phyloP scores from a whole-genome alignment of 2,329 filamentous ascomycete species.

The Sporothrix luriei region DNA sequence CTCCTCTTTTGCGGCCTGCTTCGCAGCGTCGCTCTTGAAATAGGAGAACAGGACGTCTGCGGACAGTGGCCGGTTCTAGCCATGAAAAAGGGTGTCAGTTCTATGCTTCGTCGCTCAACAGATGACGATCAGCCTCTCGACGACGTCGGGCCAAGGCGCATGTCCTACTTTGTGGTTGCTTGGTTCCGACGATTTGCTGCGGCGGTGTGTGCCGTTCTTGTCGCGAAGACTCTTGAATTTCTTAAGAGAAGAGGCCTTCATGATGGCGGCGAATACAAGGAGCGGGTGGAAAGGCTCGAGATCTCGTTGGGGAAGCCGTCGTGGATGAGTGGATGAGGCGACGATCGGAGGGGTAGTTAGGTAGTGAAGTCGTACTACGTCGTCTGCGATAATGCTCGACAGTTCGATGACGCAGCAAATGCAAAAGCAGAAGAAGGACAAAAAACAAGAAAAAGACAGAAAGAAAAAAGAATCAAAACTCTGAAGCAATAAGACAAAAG shows the following conservation, averaged over 20 bases:
- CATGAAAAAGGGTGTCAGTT: background rate
- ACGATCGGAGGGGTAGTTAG: background rate
- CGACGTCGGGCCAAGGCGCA: background rate
- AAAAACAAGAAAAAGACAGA: background rate
- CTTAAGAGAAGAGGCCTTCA: constrained; percentile 59
- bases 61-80: constrained; percentile 56
- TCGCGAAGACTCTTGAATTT: constrained; percentile 73
- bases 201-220: constrained; percentile 58
- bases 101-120: background rate
- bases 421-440: too few relatives aligned
- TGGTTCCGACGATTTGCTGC: constrained; percentile 59
- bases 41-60: constrained; percentile 63
- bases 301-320: background rate
- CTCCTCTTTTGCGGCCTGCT: constrained; percentile 59
- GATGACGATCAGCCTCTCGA: constrained; percentile 5
- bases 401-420: background rate
- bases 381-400: background rate
- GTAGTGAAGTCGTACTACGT: background rate
- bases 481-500: background rate
- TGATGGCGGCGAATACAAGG: constrained; percentile 42
- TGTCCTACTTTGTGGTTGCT: constrained; percentile 51
- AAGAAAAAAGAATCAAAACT: background rate
- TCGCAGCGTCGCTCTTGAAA: constrained; percentile 63
- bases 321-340: background rate
- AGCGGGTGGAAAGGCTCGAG: background rate